Conservation (phyloP, 192 early-diverging fungal genomes). For the Backusella parvicylindrica region DNA sequence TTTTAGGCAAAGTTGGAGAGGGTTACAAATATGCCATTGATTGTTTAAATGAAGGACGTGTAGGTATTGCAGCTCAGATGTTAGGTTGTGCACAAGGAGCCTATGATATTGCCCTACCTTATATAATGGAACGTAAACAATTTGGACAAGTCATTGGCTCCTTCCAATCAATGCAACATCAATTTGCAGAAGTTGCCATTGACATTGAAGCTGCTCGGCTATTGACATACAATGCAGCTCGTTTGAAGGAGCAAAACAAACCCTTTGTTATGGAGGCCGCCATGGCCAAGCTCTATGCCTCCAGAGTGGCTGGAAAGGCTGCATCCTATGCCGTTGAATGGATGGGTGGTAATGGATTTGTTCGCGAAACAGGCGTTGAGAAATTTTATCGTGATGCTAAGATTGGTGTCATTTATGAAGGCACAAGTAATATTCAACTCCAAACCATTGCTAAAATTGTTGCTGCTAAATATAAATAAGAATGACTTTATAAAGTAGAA, state of each 20-base stretch:
- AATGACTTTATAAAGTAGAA: background rate
- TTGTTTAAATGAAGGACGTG: conserved; percentile 94
- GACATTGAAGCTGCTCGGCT: conserved; percentile 95
- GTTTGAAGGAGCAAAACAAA: conserved; percentile 86
- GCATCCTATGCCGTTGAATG: conserved; percentile 90
- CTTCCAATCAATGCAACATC: conserved; percentile 72
- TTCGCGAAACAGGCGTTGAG: conserved; percentile 75
- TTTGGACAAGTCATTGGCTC: conserved; percentile 78
- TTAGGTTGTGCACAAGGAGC: conserved; percentile 94
- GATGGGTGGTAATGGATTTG: conserved; percentile 97
- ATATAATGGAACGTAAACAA: conserved; percentile 92
- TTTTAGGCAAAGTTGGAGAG: conserved; percentile 87
- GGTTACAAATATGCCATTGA: conserved; percentile 98
- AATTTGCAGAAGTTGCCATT: conserved; percentile 74
- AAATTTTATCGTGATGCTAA: conserved; percentile 96
- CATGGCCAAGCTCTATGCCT: conserved; percentile 95
- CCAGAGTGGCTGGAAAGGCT: conserved; percentile 85
- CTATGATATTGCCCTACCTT: conserved; percentile 78
- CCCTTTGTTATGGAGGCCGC: conserved; percentile 92
- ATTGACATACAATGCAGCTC: conserved; percentile 93
- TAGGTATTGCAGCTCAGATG: conserved; percentile 97
- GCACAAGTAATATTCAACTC: conserved; percentile 77
- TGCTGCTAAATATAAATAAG: conserved; percentile 30
- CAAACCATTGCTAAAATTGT: conserved; percentile 41
- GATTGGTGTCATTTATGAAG: conserved; percentile 94